Percentiles rank a stretch among this genome's conserved stretches.
phyloP scores from a whole-genome alignment of 2,329 filamentous ascomycete genomes.

The Emydomyces testavorans region DNA sequence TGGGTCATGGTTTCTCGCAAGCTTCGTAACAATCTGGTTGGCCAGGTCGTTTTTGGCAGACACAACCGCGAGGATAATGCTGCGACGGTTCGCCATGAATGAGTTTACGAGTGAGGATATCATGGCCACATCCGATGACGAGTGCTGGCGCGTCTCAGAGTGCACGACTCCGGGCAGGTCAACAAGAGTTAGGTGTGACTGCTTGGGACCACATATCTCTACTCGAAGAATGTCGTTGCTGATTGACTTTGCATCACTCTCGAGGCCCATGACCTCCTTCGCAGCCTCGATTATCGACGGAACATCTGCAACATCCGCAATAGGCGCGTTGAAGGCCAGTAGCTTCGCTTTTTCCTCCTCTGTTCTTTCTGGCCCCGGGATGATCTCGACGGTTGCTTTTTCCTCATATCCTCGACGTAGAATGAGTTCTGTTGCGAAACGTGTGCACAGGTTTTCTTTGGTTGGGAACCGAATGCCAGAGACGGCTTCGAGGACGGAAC shows the following conservation, averaged over 20 bases:
- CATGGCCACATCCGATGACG: slow-evolving; percentile 18
- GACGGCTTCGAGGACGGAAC: slow-evolving; percentile 24
- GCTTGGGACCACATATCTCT: slow-evolving; percentile 13
- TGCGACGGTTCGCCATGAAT: slow-evolving; percentile 50
- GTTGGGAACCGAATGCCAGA: slow-evolving; percentile 22
- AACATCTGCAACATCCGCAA: slow-evolving; percentile 4
- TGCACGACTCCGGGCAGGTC: slow-evolving; percentile 15
- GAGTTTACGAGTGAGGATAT: slow-evolving; percentile 4
- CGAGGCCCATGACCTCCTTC: slow-evolving; percentile 13
- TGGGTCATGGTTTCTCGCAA: slow-evolving; percentile 19
- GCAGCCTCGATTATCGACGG: slow-evolving; percentile 12
- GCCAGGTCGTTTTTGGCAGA: slow-evolving; percentile 42
- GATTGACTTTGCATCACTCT: slow-evolving; percentile 8
- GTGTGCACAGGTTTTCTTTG: slow-evolving; percentile 24
- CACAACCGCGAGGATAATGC: slow-evolving; percentile 48
- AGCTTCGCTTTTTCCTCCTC: slow-evolving; percentile 15
- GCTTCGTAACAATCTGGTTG: slow-evolving; percentile 45
- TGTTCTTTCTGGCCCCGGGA: slow-evolving; percentile 15
- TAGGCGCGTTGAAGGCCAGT: slow-evolving; percentile 13
- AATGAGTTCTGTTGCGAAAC: slow-evolving; percentile 25
- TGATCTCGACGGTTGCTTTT: slow-evolving; percentile 17
- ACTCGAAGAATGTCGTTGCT: slow-evolving; percentile 11
- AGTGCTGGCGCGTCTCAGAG: slow-evolving; percentile 11
- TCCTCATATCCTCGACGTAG: slow-evolving; percentile 15
- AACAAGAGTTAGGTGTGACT: slow-evolving; percentile 14